Evolutionary conservation across 2,329 filamentous ascomycete genomes (phyloP).

Genomic region (Chaetomium strumarium): DNA sequence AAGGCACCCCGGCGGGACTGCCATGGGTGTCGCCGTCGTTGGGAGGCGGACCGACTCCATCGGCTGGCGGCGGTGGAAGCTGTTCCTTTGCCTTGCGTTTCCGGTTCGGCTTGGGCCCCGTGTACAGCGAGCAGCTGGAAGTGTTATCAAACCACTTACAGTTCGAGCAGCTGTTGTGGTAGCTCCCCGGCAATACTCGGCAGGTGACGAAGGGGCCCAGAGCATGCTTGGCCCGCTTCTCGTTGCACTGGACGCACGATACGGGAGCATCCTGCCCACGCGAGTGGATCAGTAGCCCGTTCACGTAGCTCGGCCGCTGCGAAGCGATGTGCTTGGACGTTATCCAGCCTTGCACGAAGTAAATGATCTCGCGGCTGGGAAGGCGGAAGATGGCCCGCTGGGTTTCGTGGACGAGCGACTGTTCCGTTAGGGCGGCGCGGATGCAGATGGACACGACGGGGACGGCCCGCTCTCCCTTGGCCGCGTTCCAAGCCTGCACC

Average conservation of each 20-base stretch:
- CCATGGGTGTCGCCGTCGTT: not conserved
- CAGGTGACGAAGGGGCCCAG: conserved; percentile 26
- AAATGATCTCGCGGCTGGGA: conserved; percentile 24
- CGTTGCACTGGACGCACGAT: conserved; percentile 22
- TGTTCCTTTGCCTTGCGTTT: conserved; percentile 26
- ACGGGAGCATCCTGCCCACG: conserved; percentile 22
- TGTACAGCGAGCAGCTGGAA: conserved; percentile 25
- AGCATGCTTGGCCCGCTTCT: conserved; percentile 23
- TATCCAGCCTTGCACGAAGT: conserved; percentile 28
- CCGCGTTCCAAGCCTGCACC: conserved; percentile 25
- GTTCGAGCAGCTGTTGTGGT: conserved; percentile 27
- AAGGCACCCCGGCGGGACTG: no score
- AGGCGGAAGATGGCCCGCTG: conserved; percentile 24
- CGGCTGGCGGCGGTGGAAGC: not conserved
- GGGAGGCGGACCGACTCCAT: not conserved
- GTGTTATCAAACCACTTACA: conserved; percentile 30
- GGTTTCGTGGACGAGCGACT: conserved; percentile 23
- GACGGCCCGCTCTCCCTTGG: conserved; percentile 19
- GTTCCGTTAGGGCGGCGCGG: conserved; percentile 22
- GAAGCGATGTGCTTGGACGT: conserved; percentile 27
- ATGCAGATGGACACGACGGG: conserved; percentile 21
- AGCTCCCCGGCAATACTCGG: conserved; percentile 21
- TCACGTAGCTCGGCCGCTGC: conserved; percentile 27
- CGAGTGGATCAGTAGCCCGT: conserved; percentile 27
- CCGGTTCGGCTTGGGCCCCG: conserved; percentile 25